Base-by-base conservation (phyloP, 2,329 filamentous ascomycete genomes). In the Claviceps sp. region DNA sequence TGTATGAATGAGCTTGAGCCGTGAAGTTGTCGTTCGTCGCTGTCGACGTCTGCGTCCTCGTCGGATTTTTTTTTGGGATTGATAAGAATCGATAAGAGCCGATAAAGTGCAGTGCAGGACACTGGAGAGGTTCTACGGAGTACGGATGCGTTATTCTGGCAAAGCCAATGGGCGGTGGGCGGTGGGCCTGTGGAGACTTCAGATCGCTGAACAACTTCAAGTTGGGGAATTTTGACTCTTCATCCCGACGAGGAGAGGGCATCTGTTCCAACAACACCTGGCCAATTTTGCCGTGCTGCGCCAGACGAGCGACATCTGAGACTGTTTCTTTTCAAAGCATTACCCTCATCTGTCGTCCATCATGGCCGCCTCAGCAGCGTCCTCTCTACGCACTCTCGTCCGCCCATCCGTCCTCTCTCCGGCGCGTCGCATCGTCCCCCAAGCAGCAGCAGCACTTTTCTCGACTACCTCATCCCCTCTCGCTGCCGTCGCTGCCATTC, bases 351-450 rank as follows among this genome's bases (percentile, higher is more conserved):
- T 34, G 13, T 26, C 16, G 37, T 14, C 37, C 43, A 34, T 26
- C 42, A 55, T 55, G 54, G 48, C 51, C 20, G 49, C 54, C 13
- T 53, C 51, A 44, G 52, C 54, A n/a, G 37, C 51, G 14, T 34
- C 55, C 59, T 70, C 65, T 57, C 66, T 69, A 57, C 72, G 66
- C 61, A 70, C 64, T 65, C 72, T 72, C 60, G 63, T 65, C 52
- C 64, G 65, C 62, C 65, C 67, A 48, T 55, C 62, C 56, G 24
- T 48, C 45, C 52, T 66, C 51, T 57, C 61, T 47, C 58, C 61
- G 57, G 59, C 63, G 59, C 60, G 64, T 59, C 63, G 63, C 59
- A 59, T 68, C 30, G 30, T 37, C 54, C 61, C 61, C 22, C 45
- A 16, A 47, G 30, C 44, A 36, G 7, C 24, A 45, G 22, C 65